Percentiles rank a stretch among this genome's conserved stretches.
phyloP scores from a whole-genome alignment of 495 filamentous ascomycete species.

The Podospora fimiseda region DNA sequence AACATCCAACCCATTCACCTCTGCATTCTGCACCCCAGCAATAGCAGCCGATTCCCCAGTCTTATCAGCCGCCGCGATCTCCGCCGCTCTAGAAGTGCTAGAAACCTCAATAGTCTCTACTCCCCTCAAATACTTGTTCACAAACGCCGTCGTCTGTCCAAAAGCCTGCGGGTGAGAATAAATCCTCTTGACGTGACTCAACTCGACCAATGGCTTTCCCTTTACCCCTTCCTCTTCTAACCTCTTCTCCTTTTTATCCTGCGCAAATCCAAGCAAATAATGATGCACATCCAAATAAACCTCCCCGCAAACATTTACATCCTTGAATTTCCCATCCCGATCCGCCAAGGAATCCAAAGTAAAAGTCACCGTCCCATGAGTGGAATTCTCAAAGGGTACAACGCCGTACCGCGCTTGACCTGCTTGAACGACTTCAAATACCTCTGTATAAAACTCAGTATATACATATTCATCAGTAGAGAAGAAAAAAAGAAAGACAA shows the following conservation, averaged over 20 bases:
- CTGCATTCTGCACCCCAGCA: conserved; percentile 64
- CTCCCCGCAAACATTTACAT: conserved; percentile 71
- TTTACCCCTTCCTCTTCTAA: conserved; percentile 10
- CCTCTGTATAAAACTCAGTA: conserved; percentile 41
- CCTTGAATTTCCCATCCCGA: conserved; percentile 48
- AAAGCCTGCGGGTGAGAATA: conserved; percentile 94
- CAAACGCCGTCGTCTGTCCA: conserved; percentile 81
- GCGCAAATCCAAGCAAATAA: conserved; percentile 66
- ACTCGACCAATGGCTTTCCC: conserved; percentile 26
- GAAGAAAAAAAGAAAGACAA: conserved; percentile 2
- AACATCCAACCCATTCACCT: conserved; percentile 57
- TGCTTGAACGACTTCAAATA: conserved; percentile 72
- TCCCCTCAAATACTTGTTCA: conserved; percentile 57
- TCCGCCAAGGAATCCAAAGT: conserved; percentile 87
- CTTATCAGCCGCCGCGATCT: conserved; percentile 59
- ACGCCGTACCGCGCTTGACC: conserved; percentile 61
- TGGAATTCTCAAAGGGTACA: conserved; percentile 92
- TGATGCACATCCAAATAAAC: conserved; percentile 81
- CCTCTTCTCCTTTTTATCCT: background rate
- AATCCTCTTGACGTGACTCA: conserved; percentile 51
- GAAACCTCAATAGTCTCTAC: conserved; percentile 77
- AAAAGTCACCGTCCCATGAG: conserved; percentile 82
- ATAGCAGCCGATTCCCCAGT: conserved; percentile 66
- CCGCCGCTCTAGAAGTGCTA: conserved; percentile 76
- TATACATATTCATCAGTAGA: background rate